phyloP scores from a whole-genome alignment of 768 basidiomycete species.

The Exidia glandulosa region DNA sequence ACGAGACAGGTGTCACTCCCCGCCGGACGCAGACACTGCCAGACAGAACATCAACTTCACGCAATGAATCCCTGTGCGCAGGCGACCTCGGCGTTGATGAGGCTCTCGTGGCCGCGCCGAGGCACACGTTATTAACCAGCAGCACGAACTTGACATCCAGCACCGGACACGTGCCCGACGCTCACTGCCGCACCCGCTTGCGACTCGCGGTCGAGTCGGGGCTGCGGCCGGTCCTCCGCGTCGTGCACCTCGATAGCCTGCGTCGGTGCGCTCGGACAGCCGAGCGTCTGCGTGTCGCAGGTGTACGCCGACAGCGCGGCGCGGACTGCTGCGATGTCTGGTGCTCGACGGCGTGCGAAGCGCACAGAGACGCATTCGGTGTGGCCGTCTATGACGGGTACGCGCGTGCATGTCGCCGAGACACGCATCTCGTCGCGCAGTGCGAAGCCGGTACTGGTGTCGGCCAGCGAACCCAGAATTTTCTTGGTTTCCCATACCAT shows the following conservation, averaged over 20 bases:
- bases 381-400: slow-evolving; percentile 93
- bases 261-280: slow-evolving; percentile 75
- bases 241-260: slow-evolving; percentile 83
- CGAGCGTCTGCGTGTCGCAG: slow-evolving; percentile 61
- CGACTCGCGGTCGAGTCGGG: slow-evolving; percentile 79
- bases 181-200: slow-evolving; percentile 86
- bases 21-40: too few relatives aligned
- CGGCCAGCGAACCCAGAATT: slow-evolving; percentile 75
- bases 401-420: slow-evolving; percentile 88
- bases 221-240: slow-evolving; percentile 86
- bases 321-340: slow-evolving; percentile 77
- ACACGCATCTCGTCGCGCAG: slow-evolving; percentile 41
- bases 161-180: slow-evolving; percentile 83
- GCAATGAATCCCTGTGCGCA: too few relatives aligned
- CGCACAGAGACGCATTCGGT: slow-evolving; percentile 81
- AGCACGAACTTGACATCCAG: slow-evolving; percentile 94
- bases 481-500: slow-evolving; percentile 99
- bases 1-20: too few relatives aligned
- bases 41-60: too few relatives aligned
- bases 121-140: slow-evolving; percentile 84
- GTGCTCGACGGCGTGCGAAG: slow-evolving; percentile 70
- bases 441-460: not conserved
- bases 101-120: slow-evolving; percentile 95
- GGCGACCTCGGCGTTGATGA: slow-evolving; percentile 97
- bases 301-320: slow-evolving; percentile 67